Conservation (phyloP, 352 stramenopile species). For the Globisporangium cylindrosporum region DNA sequence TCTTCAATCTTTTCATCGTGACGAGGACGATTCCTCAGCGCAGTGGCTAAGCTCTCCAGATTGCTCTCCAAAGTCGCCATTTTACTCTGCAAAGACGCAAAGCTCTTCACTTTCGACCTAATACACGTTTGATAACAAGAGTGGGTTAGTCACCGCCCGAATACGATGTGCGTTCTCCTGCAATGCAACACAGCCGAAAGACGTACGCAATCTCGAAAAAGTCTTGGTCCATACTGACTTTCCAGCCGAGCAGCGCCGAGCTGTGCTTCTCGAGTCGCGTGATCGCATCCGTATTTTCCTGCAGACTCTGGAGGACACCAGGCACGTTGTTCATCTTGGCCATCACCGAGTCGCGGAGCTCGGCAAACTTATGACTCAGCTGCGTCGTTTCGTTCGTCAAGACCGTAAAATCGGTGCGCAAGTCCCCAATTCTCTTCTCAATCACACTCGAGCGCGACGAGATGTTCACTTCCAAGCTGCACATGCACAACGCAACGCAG, state of each 20-base stretch:
- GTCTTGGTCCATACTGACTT: slow-evolving; percentile 61
- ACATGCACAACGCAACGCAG: not conserved
- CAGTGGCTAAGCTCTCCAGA: slow-evolving; percentile 42
- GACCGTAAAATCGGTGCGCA: slow-evolving; percentile 56
- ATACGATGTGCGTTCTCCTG: not conserved
- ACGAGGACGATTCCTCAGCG: slow-evolving; percentile 39
- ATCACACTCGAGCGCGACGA: slow-evolving; percentile 43
- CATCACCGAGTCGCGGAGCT: slow-evolving; percentile 46
- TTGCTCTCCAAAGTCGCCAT: slow-evolving; percentile 58
- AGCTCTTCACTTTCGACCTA: slow-evolving; percentile 48
- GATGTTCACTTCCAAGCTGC: slow-evolving; percentile 62
- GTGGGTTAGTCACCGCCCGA: not conserved
- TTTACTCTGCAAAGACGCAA: slow-evolving; percentile 52
- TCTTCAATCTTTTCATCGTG: slow-evolving; percentile 61
- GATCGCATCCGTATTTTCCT: slow-evolving; percentile 53
- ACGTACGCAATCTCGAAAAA: slow-evolving; percentile 45
- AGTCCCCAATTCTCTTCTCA: slow-evolving; percentile 65
- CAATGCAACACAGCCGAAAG: not conserved
- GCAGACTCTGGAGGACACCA: slow-evolving; percentile 30
- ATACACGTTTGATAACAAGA: not conserved
- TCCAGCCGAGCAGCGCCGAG: slow-evolving; percentile 54
- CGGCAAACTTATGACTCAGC: slow-evolving; percentile 40
- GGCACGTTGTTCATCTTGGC: slow-evolving; percentile 28
- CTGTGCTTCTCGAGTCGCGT: slow-evolving; percentile 73
- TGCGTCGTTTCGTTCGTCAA: slow-evolving; percentile 41